These are phyloP conservation scores for Ogataea glucozyma DNA, from an alignment of 805 yeast genomes.

Conservation along the genomic window DNA sequence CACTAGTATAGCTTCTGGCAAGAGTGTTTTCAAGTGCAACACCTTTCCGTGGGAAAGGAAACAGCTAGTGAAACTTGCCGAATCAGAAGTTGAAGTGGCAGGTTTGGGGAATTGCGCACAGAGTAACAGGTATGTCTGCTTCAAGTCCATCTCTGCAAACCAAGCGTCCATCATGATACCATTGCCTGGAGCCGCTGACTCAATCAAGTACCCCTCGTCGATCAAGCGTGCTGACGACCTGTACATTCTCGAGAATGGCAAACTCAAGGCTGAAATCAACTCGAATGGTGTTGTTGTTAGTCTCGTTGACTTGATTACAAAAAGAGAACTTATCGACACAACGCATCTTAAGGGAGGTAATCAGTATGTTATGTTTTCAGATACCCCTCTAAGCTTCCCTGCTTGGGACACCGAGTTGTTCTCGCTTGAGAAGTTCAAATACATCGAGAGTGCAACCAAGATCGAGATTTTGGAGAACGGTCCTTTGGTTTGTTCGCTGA, in stretches of 20 bases:
- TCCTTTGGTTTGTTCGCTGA: conserved; percentile 62
- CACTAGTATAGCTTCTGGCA: conserved; percentile 12
- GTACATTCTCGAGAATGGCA: conserved; percentile 59
- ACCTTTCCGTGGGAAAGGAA: conserved; percentile 67
- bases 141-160: conserved; percentile 14
- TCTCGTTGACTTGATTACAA: conserved; percentile 56
- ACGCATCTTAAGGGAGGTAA: conserved; percentile 65
- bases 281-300: conserved; percentile 59
- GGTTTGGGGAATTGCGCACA: conserved; percentile 11
- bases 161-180: conserved; percentile 27
- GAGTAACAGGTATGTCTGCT: conserved; percentile 20
- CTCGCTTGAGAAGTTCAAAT: conserved; percentile 70
- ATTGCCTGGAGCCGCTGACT: conserved; percentile 2
- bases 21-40: conserved; percentile 41
- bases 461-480: conserved; percentile 47
- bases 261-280: conserved; percentile 55
- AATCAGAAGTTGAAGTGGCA: neutral
- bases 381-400: conserved; percentile 86
- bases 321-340: conserved; percentile 67
- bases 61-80: conserved; percentile 41
- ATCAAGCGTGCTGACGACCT: conserved; percentile 42
- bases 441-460: conserved; percentile 43
- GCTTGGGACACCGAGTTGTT: conserved; percentile 98
- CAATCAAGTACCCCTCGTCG: conserved; percentile 49
- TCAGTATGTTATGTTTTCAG: conserved; percentile 80